phyloP scores from a whole-genome alignment of 352 stramenopile species.

The Phytophthora brassicae region DNA sequence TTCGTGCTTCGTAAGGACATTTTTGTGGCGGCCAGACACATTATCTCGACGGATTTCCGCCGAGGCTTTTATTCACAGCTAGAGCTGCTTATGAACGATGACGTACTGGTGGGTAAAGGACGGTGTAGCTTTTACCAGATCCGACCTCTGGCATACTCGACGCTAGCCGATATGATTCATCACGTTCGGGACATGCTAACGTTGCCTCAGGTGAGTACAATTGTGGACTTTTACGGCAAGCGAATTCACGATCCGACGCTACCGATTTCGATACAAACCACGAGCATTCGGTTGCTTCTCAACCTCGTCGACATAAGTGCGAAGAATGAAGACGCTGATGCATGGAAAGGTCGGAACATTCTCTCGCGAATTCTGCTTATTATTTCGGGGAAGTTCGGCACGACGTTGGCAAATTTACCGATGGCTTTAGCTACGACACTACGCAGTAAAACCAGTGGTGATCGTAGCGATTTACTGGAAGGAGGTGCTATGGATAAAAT shows the following conservation, averaged over 20 bases:
- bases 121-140: constrained; percentile 89
- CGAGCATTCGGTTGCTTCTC: constrained; percentile 93
- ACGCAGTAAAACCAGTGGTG: constrained; percentile 37
- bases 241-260: constrained; percentile 93
- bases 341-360: constrained; percentile 88
- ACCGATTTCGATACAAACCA: constrained; percentile 96
- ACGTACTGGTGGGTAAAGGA: constrained; percentile 91
- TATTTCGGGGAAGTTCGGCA: constrained; percentile 94
- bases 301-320: constrained; percentile 97
- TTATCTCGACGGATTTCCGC: constrained; percentile 98
- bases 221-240: constrained; percentile 94
- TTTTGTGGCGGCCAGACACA: constrained; percentile 94
- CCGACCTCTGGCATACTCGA: constrained; percentile 95
- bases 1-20: constrained; percentile 96
- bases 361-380: constrained; percentile 91
- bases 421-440: constrained; percentile 62
- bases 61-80: constrained; percentile 95
- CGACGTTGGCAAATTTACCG: constrained; percentile 78
- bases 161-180: constrained; percentile 97
- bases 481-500: constrained; percentile 90
- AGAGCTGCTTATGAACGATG: constrained; percentile 95
- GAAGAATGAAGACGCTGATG: constrained; percentile 92
- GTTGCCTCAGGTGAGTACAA: constrained; percentile 93
- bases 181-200: constrained; percentile 95
- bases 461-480: constrained; percentile 73